Evolutionary conservation across 2,329 filamentous ascomycete species (phyloP), one percentile per base, ranked within the genome.

Genomic region (Colletotrichum brevisporum): DNA sequence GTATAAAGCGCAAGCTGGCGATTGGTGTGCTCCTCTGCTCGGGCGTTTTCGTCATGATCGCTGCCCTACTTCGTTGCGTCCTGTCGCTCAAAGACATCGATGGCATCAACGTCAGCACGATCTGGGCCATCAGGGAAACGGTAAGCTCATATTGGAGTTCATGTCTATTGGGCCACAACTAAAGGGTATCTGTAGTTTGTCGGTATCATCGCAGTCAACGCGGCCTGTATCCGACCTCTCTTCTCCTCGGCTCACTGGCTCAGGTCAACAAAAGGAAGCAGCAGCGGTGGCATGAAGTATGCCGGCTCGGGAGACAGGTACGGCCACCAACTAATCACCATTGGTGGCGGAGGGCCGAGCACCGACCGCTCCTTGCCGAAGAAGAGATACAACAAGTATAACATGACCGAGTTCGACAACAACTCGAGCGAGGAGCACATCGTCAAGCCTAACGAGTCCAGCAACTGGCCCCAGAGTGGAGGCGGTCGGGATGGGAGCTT

Each of bases 111-210:
- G 71, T 76, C 2, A 78, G 78, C 26, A 82, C 80, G 0, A 81
- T 83, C 21, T 83, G 82, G 82, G 80, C 79, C 13, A 81, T 82
- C 16, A 77, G 83, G 52, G 83, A 84, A 72, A 82, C 80, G 3
- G 79, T 81, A 73, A 50, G 73, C 31, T 26, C 48, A 26, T 51
- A 2, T 6, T 26, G 12, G 8, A 10, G 3, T 26, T 5, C 13
- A 39, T 24, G 6, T 15, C n/a, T 31, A 2, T 45, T 8, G 31
- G 31, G 31, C 31, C 9, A 36, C 31, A 10, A 36, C 31, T 36
- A 56, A 31, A 8, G 8, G 5, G 31, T 31, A 39, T 24, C 6
- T n/a, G n/a, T 56, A 82, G 78, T 83, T 84, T 50, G 78, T 83
- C 39, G 81, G 76, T n/a, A 81, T 83, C 56, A 78, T 84, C 43